Evolutionary conservation across 164 flowering plant species (phyloP), one percentile per base, ranked within the genome.

Genomic region (Brasenia schreberi): DNA sequence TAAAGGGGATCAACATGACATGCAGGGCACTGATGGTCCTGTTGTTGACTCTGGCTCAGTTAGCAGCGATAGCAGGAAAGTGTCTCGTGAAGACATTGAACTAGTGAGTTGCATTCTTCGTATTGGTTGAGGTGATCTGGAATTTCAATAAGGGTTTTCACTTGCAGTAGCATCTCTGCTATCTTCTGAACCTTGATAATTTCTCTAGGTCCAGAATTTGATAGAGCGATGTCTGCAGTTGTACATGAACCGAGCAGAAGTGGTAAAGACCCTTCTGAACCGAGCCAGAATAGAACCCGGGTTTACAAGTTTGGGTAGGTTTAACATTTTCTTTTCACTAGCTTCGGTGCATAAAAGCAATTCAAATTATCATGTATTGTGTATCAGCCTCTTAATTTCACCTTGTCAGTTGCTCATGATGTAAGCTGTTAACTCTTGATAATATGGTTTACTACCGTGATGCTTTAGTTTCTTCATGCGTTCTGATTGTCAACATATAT

Each of bases 281-380:
- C 95, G 91, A 56, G 97, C 96, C 71, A 85, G 84, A 80, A 89
- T 91, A 69, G 99, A 94, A 68, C 97, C 97, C 67, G 97, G 93
- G 39, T 94, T 94, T 79, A 91, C 99, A 63, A 78, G 90, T 67
- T 69, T 94, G 61, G 99, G 99, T 94, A 80, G 59, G 80, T 64
- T 67, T 23, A 49, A 56, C 19, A 33, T 43, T 61, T 42, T 6
- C 10, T 7, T 5, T 7, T 11, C 43, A 70, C 49, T 43, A 61
- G 14, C 42, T 61, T 67, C 2, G 27, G 7, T 59, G 42, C 19
- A 53, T 61, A 23, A 49, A 49, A 9, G 56, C 10, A 49, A 49
- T 49, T 49, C 16, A 9, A 9, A 9, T 6, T 14, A 9, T 49
- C 56, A 6, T 49, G 16, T 9, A 9, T 9, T 49, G 56, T 49